A percentile compares a stretch with the other conserved stretches of the same genome.
Evolutionary conservation across 106 monocot species (phyloP).

Genomic region (Dendrobium catenatum): DNA sequence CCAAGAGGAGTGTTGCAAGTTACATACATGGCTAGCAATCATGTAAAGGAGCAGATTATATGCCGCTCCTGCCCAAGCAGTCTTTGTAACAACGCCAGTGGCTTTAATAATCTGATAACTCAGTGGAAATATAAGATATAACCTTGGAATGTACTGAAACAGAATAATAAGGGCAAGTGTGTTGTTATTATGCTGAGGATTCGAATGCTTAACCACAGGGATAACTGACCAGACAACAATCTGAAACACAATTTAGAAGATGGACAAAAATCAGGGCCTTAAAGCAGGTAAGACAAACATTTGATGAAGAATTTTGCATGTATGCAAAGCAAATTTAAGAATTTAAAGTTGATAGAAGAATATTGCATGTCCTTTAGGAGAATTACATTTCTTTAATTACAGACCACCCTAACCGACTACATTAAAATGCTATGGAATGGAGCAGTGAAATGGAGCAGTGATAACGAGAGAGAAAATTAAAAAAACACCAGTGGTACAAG

Average conservation of each 20-base stretch:
- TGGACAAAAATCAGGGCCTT: neutral
- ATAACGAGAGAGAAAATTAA: neutral
- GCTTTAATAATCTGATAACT: constrained; percentile 77
- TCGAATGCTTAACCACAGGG: constrained; percentile 54
- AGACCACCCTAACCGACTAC: neutral
- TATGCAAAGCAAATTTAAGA: neutral
- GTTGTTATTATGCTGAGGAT: constrained; percentile 49
- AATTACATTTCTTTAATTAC: neutral
- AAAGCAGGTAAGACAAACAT: neutral
- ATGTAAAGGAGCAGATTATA: constrained; percentile 86
- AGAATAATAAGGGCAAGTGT: constrained; percentile 72
- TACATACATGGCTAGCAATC: constrained; percentile 90
- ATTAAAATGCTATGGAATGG: neutral
- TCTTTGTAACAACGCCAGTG: constrained; percentile 71
- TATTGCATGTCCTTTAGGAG: neutral
- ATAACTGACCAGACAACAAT: constrained; percentile 79
- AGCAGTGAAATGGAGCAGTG: neutral
- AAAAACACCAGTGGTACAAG: neutral
- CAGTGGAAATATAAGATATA: constrained; percentile 85
- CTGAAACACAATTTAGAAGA: constrained; percentile 30
- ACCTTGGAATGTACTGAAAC: constrained; percentile 70
- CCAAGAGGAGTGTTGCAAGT: neutral
- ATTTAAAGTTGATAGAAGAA: neutral
- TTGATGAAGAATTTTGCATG: neutral
- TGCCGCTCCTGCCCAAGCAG: constrained; percentile 85